These are phyloP conservation scores for Pistacia integerrima DNA, from an alignment of 345 rosid genomes.

Conservation along the genomic window DNA sequence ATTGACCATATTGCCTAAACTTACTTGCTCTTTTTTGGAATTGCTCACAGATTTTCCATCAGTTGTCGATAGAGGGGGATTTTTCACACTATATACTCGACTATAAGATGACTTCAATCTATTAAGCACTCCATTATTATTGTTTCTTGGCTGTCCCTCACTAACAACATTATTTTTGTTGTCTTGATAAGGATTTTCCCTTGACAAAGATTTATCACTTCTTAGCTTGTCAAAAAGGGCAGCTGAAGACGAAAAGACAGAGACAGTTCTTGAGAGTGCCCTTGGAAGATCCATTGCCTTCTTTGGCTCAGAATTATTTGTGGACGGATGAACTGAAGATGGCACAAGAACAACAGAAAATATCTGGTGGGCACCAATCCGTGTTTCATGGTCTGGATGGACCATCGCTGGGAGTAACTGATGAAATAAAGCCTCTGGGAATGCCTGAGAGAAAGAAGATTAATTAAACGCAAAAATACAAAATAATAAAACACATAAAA, in stretches of 20 bases:
- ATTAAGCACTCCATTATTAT: slow-evolving; percentile 44
- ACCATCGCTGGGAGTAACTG: slow-evolving; percentile 94
- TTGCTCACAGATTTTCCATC: slow-evolving; percentile 30
- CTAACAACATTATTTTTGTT: slow-evolving; percentile 28
- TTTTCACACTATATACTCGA: slow-evolving; percentile 37
- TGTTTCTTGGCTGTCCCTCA: slow-evolving; percentile 42
- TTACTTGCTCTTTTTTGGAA: slow-evolving; percentile 48
- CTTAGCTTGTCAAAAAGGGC: slow-evolving; percentile 92
- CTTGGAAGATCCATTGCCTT: slow-evolving; percentile 62
- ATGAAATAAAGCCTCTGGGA: slow-evolving; percentile 93
- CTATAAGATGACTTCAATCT: slow-evolving; percentile 62
- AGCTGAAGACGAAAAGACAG: slow-evolving; percentile 97
- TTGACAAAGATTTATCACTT: slow-evolving; percentile 50
- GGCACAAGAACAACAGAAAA: slow-evolving; percentile 96
- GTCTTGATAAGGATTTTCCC: slow-evolving; percentile 38
- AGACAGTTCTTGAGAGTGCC: slow-evolving; percentile 89
- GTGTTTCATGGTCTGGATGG: slow-evolving; percentile 90
- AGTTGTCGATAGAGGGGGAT: slow-evolving; percentile 15
- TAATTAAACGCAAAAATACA: slow-evolving; percentile 9
- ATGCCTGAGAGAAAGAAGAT: slow-evolving; percentile 56
- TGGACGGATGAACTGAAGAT: slow-evolving; percentile 66
- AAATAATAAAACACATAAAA: slow-evolving; percentile 9
- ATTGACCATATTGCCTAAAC: slow-evolving; percentile 25
- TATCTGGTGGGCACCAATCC: slow-evolving; percentile 89
- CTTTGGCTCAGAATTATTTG: slow-evolving; percentile 42